These are phyloP conservation scores for Cladosporium velox DNA, from an alignment of 2,329 filamentous ascomycete species.

Conservation along the genomic window DNA sequence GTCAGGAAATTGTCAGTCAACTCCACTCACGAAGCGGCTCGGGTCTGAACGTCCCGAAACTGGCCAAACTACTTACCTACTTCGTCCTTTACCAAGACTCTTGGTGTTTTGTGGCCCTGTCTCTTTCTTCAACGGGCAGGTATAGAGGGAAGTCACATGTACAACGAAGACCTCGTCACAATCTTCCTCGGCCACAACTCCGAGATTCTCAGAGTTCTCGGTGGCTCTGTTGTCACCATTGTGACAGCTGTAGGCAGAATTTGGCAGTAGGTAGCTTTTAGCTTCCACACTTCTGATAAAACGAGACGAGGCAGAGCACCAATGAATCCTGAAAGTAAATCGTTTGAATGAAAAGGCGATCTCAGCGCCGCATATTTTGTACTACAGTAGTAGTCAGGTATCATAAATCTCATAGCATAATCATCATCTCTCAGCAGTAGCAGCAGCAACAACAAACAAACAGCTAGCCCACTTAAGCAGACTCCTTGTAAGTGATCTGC, in stretches of 20 bases:
- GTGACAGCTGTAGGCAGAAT: no score
- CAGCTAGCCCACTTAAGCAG: conserved; percentile 31
- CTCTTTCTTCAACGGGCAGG: not conserved
- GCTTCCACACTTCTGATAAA: not conserved
- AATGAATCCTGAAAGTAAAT: not conserved
- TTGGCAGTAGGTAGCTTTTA: not conserved
- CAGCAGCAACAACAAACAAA: not conserved
- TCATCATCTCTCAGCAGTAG: not conserved
- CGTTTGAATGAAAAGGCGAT: not conserved
- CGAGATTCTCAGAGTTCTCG: no score
- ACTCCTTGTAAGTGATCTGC: conserved; percentile 33
- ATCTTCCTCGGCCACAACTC: not conserved
- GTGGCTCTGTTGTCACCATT: no score
- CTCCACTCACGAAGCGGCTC: not conserved
- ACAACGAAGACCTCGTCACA: not conserved
- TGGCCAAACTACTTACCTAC: not conserved
- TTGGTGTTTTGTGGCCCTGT: not conserved
- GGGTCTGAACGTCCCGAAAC: not conserved
- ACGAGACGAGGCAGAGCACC: not conserved
- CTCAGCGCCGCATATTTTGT: not conserved
- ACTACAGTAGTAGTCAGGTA: not conserved
- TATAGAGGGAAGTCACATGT: not conserved
- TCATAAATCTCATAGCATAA: conserved; percentile 5
- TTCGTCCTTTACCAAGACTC: not conserved
- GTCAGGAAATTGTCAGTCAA: not conserved